Percentiles rank a stretch among this genome's conserved stretches.
phyloP scores from a whole-genome alignment of 768 basidiomycete species.

The Rubroboletus satanas region DNA sequence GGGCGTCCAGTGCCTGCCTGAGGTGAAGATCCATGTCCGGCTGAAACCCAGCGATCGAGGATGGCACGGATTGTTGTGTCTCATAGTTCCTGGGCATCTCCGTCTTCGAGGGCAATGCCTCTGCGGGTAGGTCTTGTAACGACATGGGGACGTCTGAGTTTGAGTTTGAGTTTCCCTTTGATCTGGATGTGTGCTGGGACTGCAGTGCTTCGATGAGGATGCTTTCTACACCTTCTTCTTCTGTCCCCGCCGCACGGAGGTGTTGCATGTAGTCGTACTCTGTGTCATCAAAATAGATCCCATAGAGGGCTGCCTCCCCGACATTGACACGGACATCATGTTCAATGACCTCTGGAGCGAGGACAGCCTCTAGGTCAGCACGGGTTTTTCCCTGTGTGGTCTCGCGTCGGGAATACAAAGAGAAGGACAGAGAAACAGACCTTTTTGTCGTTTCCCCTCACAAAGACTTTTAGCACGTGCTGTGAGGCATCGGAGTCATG shows the following conservation, averaged over 20 bases:
- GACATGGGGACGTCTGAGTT: constrained; percentile 37
- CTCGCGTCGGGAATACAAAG: constrained; percentile 15
- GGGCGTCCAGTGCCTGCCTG: constrained; percentile 85
- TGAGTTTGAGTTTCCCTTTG: constrained; percentile 35
- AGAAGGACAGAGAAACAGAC: constrained; percentile 29
- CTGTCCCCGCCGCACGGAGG: constrained; percentile 69
- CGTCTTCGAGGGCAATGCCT: constrained; percentile 63
- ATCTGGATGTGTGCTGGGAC: constrained; percentile 33
- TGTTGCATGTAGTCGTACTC: constrained; percentile 99
- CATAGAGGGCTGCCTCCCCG: constrained; percentile 88
- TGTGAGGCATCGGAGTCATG: constrained; percentile 87
- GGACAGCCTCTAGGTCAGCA: constrained; percentile 66
- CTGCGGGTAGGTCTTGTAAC: constrained; percentile 62
- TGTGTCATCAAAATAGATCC: constrained; percentile 91
- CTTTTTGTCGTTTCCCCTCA: constrained; percentile 69
- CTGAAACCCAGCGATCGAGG: constrained; percentile 82
- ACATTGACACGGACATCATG: constrained; percentile 52
- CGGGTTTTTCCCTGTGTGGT: constrained; percentile 68
- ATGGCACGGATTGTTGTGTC: constrained; percentile 72
- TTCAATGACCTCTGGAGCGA: constrained; percentile 46
- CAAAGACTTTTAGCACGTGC: constrained; percentile 85
- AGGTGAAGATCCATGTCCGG: constrained; percentile 97
- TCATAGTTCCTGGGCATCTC: constrained; percentile 77
- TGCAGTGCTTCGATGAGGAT: constrained; percentile 75
- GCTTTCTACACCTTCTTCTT: constrained; percentile 79